Conservation (phyloP, 805 yeast species). For the Saccharomycopsis selenospora region DNA sequence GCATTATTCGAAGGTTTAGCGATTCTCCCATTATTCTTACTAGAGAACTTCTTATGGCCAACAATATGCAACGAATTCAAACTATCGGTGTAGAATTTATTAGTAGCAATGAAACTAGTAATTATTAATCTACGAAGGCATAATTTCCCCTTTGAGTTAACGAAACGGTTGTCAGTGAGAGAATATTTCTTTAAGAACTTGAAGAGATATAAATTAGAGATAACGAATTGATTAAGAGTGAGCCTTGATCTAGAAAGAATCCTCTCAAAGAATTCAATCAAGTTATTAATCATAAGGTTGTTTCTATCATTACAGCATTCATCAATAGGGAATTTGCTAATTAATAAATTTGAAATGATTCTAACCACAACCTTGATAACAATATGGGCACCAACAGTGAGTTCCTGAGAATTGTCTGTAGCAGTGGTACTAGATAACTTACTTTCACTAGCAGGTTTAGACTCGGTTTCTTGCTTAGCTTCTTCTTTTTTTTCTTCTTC, state of each 20-base stretch:
- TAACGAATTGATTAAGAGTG: constrained; percentile 14
- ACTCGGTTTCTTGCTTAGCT: no score
- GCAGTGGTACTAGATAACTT: no score
- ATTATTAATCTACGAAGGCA: constrained; percentile 19
- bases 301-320: constrained; percentile 20
- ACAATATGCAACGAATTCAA: background rate
- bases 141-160: constrained; percentile 3
- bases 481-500: no score
- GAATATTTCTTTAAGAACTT: constrained; percentile 6
- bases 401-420: no score
- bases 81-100: constrained; percentile 6
- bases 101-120: constrained; percentile 9
- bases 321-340: constrained; percentile 20
- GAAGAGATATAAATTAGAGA: constrained; percentile 12
- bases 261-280: constrained; percentile 17
- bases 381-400: constrained; percentile 10
- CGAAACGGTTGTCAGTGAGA: constrained; percentile 3
- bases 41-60: no score
- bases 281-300: constrained; percentile 18
- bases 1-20: background rate
- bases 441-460: no score
- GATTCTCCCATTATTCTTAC: background rate
- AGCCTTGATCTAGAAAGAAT: constrained; percentile 9
- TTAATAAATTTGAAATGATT: constrained; percentile 16
- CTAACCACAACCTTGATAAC: constrained; percentile 15